Evolutionary conservation across 169 alveolate genomes (phyloP).

Genomic region (Eimeria necatrix): DNA sequence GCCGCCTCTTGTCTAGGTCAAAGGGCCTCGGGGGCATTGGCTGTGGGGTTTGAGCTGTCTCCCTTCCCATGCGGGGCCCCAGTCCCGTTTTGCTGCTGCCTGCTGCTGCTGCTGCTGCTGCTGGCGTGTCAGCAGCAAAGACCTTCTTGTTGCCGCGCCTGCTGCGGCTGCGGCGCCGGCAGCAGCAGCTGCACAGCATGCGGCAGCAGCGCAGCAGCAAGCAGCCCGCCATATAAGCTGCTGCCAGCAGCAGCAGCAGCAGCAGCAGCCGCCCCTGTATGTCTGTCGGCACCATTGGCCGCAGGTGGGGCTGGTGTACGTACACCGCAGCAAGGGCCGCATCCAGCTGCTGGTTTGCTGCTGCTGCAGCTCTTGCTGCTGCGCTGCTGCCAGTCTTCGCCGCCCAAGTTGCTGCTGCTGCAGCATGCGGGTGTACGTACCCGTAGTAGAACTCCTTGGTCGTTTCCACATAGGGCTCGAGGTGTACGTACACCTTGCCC

Average conservation of each 20-base stretch:
- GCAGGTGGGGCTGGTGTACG: slow-evolving; percentile 57
- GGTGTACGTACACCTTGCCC: slow-evolving; percentile 42
- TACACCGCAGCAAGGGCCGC: slow-evolving; percentile 55
- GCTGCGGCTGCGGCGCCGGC: slow-evolving; percentile 14
- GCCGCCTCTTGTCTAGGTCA: slow-evolving; percentile 25
- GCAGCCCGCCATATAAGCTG: slow-evolving; percentile 5
- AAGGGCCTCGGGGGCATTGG: slow-evolving; percentile 51
- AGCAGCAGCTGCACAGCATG: slow-evolving; percentile 35
- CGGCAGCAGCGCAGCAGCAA: slow-evolving; percentile 29
- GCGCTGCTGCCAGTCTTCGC: not conserved
- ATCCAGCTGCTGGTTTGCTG: slow-evolving; percentile 58
- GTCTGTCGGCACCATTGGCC: slow-evolving; percentile 9
- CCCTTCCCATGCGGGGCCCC: slow-evolving; percentile 3
- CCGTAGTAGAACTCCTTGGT: slow-evolving; percentile 8
- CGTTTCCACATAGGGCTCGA: slow-evolving; percentile 3
- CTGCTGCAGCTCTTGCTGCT: slow-evolving; percentile 37
- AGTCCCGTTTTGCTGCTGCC: not conserved
- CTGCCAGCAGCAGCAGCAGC: slow-evolving; percentile 55
- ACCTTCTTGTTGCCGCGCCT: not conserved
- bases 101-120: slow-evolving; percentile 30
- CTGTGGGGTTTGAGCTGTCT: slow-evolving; percentile 31
- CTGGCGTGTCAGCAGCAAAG: slow-evolving; percentile 38
- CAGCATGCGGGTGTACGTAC: slow-evolving; percentile 27
- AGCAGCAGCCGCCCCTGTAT: slow-evolving; percentile 27
- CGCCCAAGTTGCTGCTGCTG: slow-evolving; percentile 36